Conservation (phyloP, 768 basidiomycete genomes). For the Boletus barrowsii region DNA sequence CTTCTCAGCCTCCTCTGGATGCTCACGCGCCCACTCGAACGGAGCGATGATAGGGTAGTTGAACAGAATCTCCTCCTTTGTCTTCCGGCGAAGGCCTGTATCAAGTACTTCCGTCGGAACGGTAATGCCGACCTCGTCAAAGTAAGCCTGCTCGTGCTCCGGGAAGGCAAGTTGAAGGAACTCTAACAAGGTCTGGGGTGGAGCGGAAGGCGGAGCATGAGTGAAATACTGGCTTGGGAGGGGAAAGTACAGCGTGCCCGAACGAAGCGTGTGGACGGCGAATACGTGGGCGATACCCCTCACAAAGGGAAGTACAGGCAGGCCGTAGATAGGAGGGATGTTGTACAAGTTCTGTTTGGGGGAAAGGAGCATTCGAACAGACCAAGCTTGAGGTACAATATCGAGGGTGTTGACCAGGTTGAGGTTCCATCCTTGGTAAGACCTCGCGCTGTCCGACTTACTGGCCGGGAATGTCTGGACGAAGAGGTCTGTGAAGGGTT, state of each 20-base stretch:
- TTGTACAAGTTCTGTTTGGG: constrained; percentile 13
- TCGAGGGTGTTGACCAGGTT: constrained; percentile 19
- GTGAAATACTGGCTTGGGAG: constrained; percentile 6
- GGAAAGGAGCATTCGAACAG: not conserved
- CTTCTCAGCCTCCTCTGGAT: constrained; percentile 4
- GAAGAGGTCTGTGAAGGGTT: constrained; percentile 3
- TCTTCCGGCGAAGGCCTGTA: not conserved
- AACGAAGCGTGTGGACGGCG: not conserved
- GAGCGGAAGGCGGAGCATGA: not conserved
- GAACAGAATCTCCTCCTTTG: not conserved
- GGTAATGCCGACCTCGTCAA: not conserved
- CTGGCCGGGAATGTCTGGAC: not conserved
- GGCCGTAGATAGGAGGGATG: constrained; percentile 10
- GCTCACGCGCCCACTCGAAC: constrained; percentile 13
- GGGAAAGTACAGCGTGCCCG: constrained; percentile 5
- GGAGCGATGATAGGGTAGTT: constrained; percentile 4
- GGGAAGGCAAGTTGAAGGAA: not conserved
- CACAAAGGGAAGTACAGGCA: not conserved
- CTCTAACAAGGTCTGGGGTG: not conserved
- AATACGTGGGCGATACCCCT: not conserved
- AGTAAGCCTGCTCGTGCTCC: not conserved
- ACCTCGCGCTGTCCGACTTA: not conserved
- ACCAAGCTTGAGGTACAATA: constrained; percentile 15
- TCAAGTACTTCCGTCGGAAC: not conserved
- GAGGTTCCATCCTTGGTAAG: constrained; percentile 15